Conservation (phyloP, 768 basidiomycete genomes). For the Trametes coccinea region DNA sequence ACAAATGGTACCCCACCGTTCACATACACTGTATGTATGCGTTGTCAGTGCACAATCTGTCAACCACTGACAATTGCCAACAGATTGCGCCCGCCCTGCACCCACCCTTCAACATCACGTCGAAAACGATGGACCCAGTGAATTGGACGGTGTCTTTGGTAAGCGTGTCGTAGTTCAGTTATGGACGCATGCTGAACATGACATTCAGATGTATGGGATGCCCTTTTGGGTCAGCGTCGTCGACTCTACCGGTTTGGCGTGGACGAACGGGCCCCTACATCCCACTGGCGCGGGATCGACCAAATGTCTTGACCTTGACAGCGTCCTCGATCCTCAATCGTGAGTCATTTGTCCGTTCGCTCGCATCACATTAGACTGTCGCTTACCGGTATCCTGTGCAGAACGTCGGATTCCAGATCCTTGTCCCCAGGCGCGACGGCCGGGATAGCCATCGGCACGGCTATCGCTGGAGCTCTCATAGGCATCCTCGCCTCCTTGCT, state of each 20-base stretch:
- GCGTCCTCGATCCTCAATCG: background rate
- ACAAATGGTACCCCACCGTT: slow-evolving; percentile 62
- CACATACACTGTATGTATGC: slow-evolving; percentile 49
- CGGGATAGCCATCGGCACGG: slow-evolving; percentile 29
- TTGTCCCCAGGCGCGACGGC: slow-evolving; percentile 25
- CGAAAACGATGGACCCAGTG: slow-evolving; percentile 40
- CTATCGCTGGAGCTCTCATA: slow-evolving; percentile 24
- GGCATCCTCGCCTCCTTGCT: slow-evolving; percentile 18
- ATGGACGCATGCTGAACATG: background rate
- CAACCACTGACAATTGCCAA: background rate
- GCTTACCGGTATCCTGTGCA: background rate
- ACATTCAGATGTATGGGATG: slow-evolving; percentile 46
- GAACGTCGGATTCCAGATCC: background rate
- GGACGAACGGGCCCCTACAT: slow-evolving; percentile 62
- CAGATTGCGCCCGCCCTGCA: slow-evolving; percentile 62
- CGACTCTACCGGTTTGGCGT: slow-evolving; percentile 50
- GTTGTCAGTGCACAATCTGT: background rate
- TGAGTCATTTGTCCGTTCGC: background rate
- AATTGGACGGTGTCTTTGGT: slow-evolving; percentile 59
- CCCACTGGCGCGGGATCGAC: slow-evolving; percentile 45
- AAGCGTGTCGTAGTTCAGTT: background rate
- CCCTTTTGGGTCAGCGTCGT: slow-evolving; percentile 58
- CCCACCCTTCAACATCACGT: slow-evolving; percentile 60
- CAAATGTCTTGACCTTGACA: slow-evolving; percentile 39
- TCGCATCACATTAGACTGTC: background rate